These are phyloP conservation scores for Dentipellis fragilis DNA, from an alignment of 768 basidiomycete genomes.

Conservation along the genomic window DNA sequence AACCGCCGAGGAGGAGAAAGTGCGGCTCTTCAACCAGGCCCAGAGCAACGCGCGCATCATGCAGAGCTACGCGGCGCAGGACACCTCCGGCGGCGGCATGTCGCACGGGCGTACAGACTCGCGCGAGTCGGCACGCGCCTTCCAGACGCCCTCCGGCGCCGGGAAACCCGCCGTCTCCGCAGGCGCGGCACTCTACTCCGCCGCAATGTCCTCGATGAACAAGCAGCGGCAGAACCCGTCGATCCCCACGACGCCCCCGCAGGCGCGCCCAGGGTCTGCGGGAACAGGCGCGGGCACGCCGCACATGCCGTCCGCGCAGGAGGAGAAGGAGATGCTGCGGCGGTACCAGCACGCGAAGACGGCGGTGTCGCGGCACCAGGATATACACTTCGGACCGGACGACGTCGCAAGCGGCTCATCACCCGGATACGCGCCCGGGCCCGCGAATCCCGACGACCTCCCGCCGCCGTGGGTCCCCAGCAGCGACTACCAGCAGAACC, in stretches of 20 bases:
- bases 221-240: constrained; percentile 1
- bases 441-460: constrained; percentile 5
- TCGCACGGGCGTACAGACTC: constrained; percentile 8
- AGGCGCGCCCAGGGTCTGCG: not conserved
- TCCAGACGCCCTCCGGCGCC: constrained; percentile 10
- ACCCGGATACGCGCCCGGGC: not conserved
- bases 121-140: constrained; percentile 6
- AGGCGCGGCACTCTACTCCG: constrained; percentile 34
- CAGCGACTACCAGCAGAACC: constrained; percentile 7
- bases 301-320: constrained; percentile 9
- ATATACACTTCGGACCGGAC: constrained; percentile 10
- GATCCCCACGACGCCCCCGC: constrained; percentile 16
- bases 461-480: constrained; percentile 15
- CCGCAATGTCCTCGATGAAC: constrained; percentile 33
- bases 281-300: not conserved
- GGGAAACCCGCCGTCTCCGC: constrained; percentile 22
- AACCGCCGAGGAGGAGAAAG: constrained; percentile 71
- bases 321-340: constrained; percentile 23
- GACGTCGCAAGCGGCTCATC: constrained; percentile 3
- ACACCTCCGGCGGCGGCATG: constrained; percentile 14
- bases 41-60: constrained; percentile 53
- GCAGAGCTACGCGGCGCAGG: constrained; percentile 32
- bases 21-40: constrained; percentile 56
- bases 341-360: constrained; percentile 22
- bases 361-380: constrained; percentile 14